These are phyloP conservation scores for Coniochaeta sp. DNA, from an alignment of 2,329 filamentous ascomycete genomes.

Conservation along the genomic window DNA sequence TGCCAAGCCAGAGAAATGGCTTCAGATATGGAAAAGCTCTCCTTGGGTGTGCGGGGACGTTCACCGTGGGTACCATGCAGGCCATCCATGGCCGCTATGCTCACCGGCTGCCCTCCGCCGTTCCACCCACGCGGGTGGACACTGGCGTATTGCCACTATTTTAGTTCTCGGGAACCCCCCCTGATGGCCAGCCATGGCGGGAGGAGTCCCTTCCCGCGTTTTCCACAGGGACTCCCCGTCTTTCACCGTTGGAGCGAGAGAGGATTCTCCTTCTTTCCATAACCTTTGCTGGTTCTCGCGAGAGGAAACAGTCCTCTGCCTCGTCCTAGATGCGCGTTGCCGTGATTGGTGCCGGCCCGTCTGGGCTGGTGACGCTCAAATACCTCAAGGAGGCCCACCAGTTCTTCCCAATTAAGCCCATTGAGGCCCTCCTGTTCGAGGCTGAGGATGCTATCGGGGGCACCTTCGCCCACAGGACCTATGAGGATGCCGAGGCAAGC, in stretches of 20 bases:
- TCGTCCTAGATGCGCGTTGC: constrained; percentile 17
- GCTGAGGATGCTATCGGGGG: constrained; percentile 30
- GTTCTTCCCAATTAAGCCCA: constrained; percentile 21
- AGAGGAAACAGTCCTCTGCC: not conserved
- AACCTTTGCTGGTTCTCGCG: not conserved
- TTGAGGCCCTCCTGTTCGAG: constrained; percentile 34
- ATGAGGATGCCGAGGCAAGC: constrained; percentile 33
- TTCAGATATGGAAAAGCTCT: not conserved
- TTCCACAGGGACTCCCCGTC: not conserved
- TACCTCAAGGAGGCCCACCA: constrained; percentile 24
- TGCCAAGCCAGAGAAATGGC: not conserved
- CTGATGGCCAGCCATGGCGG: not conserved
- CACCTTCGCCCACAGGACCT: constrained; percentile 32
- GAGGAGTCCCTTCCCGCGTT: not conserved
- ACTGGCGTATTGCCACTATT: not conserved
- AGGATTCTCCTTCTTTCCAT: not conserved
- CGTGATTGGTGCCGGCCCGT: constrained; percentile 28
- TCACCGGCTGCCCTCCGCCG: not conserved
- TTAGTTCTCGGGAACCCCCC: not conserved
- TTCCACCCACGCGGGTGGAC: not conserved
- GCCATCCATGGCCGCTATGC: too few species aligned
- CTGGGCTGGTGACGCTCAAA: constrained; percentile 30
- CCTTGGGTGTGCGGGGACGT: not conserved
- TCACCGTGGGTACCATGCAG: not conserved
- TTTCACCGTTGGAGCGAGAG: not conserved